Evolutionary conservation across 108 stramenopile species (phyloP), one percentile per base, ranked within the genome.

Genomic region (Pseudonitzschia multistriata): DNA sequence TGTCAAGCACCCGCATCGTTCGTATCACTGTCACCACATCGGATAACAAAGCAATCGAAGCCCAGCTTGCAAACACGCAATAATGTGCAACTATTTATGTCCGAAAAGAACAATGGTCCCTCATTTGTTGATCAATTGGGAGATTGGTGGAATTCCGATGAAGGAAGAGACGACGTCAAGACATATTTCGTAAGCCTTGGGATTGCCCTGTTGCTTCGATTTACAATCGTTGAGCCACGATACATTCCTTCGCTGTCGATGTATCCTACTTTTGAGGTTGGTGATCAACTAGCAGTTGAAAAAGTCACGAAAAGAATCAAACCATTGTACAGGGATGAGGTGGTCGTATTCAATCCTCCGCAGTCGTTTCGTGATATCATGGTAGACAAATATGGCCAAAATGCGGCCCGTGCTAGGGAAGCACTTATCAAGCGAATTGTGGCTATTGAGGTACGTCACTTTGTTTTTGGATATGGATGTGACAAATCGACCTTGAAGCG

Each of bases 241-340:
- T 97, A 88, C 79, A 97, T 97, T 50, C 96, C 96, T 19, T 88
- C 88, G 54, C 79, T 97, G 34, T 90, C 88, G 65, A 98, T 98
- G 97, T 97, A 89, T 78, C 97, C 97, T 1, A 98, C 96, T 17
- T 96, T 96, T 81, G 91, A 97, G 50, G 89, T 98, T 29, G 97
- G 97, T 28, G 97, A 98, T 79, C 96, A 97, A 73, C 67, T 97
- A 36, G 94, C 96, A 19, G 96, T 98, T 28, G 96, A 98, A 62
- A 97, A 98, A 76, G 91, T 98, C 0, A 89, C 96, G 30, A 95
- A 94, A 76, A 73, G 88, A 57, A 71, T 91, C 61, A 86, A 88
- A 21, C 92, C 95, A 1, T 87, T 90, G 52, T 82, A 86, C 61
- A 80, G 94, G 62, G 83, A 92, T 55, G 94, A 98, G 68, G 94